Base-by-base conservation (phyloP, 208 protist species). In the Leishmania turanica region DNA sequence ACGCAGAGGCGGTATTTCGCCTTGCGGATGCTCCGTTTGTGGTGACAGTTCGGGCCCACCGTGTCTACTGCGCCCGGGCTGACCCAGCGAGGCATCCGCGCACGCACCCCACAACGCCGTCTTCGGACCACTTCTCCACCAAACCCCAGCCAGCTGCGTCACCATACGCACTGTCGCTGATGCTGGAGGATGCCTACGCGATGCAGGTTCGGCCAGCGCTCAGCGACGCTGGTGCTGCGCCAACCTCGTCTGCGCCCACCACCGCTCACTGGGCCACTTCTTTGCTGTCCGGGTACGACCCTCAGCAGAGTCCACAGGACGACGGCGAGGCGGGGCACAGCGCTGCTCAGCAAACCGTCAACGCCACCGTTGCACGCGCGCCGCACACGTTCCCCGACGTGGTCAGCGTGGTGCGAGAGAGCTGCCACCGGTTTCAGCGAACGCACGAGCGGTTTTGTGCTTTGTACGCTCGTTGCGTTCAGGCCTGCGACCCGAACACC, bases 1-100 rank as follows among this genome's bases (percentile, higher is more conserved):
- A 77, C 49, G 77, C 71, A 7, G 76, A 60, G 6, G n/a, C 76
- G 9, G 34, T 40, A 2, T 86, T 82, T 40, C 81, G 66, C n/a
- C 58, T 79, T 17, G 65, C 49, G 7, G 77, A 75, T 27, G 64
- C 56, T 31, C 78, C 75, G 5, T 65, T 68, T 24, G 53, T 82
- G 11, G 91, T 95, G 19, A 89, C 86, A 34, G 66, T 96, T 31
- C 86, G 88, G 4, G 87, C 92, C 3, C 91, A 96, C 70, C 90
- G 89, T 49, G 89, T 93, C 2, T 88, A 87, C 80, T 93, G 90
- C 79, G 86, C 84, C 37, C 78, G 64, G 15, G 71, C 76, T 4
- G 65, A 69, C 17, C n/a, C 75, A 17, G 3, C 75, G 1, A 79
- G 73, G 66, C 79, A 84, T 65, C 79, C 53, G 40, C n/a, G 8